phyloP scores from a whole-genome alignment of 1,139 yeast species.

The Candida sp. region DNA sequence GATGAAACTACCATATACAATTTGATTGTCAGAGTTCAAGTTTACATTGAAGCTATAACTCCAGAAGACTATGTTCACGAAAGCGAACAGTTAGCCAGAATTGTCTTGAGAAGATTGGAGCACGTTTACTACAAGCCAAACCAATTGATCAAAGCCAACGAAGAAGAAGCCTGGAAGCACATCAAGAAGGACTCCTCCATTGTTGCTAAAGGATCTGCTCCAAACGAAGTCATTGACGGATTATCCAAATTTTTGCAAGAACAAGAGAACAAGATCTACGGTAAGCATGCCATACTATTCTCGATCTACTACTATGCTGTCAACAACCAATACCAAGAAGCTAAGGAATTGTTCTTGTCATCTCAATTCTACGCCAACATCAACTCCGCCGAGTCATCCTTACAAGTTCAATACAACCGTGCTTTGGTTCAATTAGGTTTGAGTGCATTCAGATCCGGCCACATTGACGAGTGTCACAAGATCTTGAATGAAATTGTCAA shows the following conservation, averaged over 20 bases:
- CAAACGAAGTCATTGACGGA: constrained; percentile 58
- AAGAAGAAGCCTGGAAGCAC: constrained; percentile 70
- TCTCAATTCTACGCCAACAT: constrained; percentile 86
- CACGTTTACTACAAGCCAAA: constrained; percentile 94
- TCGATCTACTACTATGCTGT: constrained; percentile 93
- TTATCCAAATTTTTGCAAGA: constrained; percentile 69
- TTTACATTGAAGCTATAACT: constrained; percentile 75
- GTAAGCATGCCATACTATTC: constrained; percentile 84
- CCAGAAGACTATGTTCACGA: constrained; percentile 47
- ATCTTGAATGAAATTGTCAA: constrained; percentile 88
- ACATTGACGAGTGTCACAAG: constrained; percentile 87
- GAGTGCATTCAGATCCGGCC: constrained; percentile 92
- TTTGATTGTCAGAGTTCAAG: constrained; percentile 82
- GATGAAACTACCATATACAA: constrained; percentile 83
- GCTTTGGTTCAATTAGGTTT: constrained; percentile 95
- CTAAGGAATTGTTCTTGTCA: constrained; percentile 86
- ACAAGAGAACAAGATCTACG: constrained; percentile 69
- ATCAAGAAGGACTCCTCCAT: constrained; percentile 38
- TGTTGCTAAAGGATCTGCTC: constrained; percentile 32
- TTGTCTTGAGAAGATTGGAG: constrained; percentile 85
- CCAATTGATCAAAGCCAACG: constrained; percentile 71
- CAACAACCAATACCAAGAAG: constrained; percentile 80
- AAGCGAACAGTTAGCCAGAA: constrained; percentile 73
- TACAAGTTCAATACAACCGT: constrained; percentile 94
- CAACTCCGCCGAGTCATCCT: constrained; percentile 80